These are phyloP conservation scores for Silene coronaria DNA, from an alignment of 179 eudicot species.

Conservation along the genomic window DNA sequence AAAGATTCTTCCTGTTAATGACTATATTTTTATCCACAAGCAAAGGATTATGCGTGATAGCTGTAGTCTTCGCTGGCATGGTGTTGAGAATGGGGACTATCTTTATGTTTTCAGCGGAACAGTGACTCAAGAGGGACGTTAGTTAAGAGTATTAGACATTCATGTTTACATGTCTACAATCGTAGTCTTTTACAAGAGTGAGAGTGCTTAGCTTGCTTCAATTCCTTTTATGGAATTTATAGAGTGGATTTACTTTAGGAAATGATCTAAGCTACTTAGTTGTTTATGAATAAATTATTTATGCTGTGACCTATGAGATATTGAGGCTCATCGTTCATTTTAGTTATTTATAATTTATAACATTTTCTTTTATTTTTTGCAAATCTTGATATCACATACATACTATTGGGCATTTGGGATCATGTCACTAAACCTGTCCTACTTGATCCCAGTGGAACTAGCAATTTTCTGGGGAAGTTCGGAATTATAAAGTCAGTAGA, in stretches of 20 bases:
- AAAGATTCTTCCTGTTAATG: constrained; percentile 60
- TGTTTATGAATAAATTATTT: constrained; percentile 9
- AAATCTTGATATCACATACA: background rate
- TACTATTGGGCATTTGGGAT: background rate
- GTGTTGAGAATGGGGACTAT: constrained; percentile 70
- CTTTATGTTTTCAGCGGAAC: constrained; percentile 77
- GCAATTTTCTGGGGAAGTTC: background rate
- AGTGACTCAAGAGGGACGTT: constrained; percentile 34
- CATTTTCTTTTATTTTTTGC: too few species aligned
- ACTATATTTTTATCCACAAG: constrained; percentile 82
- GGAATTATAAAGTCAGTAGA: background rate
- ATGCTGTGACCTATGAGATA: constrained; percentile 2
- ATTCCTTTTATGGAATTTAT: background rate
- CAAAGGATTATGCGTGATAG: constrained; percentile 80
- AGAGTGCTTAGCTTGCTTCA: background rate
- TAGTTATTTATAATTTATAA: too few species aligned
- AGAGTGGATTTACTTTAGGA: background rate
- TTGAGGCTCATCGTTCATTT: background rate
- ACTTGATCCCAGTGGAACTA: background rate
- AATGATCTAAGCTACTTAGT: background rate
- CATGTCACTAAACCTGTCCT: background rate
- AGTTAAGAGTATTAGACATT: constrained; percentile 3
- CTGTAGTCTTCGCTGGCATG: constrained; percentile 82
- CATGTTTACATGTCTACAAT: background rate
- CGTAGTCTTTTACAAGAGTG: background rate